These are phyloP conservation scores for Leccinum aurantiacum DNA, from an alignment of 768 basidiomycete genomes.

Conservation along the genomic window DNA sequence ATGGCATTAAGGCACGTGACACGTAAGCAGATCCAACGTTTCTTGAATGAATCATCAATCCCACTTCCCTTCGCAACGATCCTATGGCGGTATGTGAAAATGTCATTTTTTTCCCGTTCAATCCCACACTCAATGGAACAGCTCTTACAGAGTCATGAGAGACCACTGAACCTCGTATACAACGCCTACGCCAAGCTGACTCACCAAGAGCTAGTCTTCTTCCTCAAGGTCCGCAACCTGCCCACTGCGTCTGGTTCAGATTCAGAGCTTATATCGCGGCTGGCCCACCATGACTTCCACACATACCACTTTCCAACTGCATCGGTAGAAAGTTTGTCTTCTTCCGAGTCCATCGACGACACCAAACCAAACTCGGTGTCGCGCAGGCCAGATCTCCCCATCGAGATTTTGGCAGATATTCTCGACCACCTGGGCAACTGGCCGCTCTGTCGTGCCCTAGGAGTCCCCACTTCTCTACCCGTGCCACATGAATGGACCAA, in stretches of 20 bases:
- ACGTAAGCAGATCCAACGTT: not conserved
- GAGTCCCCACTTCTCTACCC: slow-evolving; percentile 66
- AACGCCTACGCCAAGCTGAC: slow-evolving; percentile 69
- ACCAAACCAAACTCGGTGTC: slow-evolving; percentile 26
- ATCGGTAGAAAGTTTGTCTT: slow-evolving; percentile 32
- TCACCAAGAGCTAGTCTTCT: slow-evolving; percentile 68
- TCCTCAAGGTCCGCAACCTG: slow-evolving; percentile 72
- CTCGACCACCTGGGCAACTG: slow-evolving; percentile 80
- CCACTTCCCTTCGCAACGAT: not conserved
- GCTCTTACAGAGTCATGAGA: slow-evolving; percentile 24
- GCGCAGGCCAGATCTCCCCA: slow-evolving; percentile 61
- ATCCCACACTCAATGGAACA: slow-evolving; percentile 24
- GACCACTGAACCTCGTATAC: slow-evolving; percentile 47
- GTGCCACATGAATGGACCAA: slow-evolving; percentile 70
- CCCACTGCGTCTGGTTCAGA: slow-evolving; percentile 57
- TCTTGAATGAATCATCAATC: not conserved
- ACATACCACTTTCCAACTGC: slow-evolving; percentile 57
- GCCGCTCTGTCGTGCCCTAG: slow-evolving; percentile 78
- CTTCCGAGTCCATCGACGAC: slow-evolving; percentile 21
- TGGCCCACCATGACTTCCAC: slow-evolving; percentile 74
- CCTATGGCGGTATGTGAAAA: slow-evolving; percentile 42
- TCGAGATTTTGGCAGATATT: slow-evolving; percentile 75
- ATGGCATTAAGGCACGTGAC: slow-evolving; percentile 1
- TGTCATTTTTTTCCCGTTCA: not conserved
- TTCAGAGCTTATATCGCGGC: slow-evolving; percentile 63